Evolutionary conservation across 495 filamentous ascomycete species (phyloP).

Genomic region (Penicillium soppii): DNA sequence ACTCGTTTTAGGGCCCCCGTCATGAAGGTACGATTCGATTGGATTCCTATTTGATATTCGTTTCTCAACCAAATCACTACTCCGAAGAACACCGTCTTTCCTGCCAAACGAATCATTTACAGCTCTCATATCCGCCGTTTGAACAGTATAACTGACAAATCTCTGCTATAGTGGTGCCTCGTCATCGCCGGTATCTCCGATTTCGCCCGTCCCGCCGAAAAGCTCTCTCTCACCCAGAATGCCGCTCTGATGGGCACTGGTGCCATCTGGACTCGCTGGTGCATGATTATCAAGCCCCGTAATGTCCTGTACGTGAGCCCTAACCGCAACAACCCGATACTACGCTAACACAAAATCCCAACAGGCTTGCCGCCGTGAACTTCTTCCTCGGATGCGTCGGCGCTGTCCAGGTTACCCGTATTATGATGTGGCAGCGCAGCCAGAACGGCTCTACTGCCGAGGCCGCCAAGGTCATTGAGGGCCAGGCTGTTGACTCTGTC

Average conservation of each 20-base stretch:
- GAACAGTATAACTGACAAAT: conserved; percentile 8
- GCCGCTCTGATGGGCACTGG: conserved; percentile 84
- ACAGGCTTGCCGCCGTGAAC: conserved; percentile 89
- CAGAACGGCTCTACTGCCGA: conserved; percentile 50
- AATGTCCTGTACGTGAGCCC: conserved; percentile 72
- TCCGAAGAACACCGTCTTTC: background rate
- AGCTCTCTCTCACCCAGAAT: conserved; percentile 91
- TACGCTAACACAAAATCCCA: conserved; percentile 6
- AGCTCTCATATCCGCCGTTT: background rate
- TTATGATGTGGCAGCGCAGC: conserved; percentile 62
- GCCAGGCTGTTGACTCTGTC: conserved; percentile 43
- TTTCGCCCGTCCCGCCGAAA: conserved; percentile 87
- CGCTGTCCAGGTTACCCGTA: conserved; percentile 74
- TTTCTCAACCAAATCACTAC: background rate
- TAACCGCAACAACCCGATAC: background rate
- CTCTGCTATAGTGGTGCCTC: conserved; percentile 68
- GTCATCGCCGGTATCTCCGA: conserved; percentile 91
- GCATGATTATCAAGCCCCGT: conserved; percentile 89
- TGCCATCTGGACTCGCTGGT: conserved; percentile 97
- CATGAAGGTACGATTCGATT: conserved; percentile 76
- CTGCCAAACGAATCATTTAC: no score
- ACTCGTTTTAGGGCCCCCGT: conserved; percentile 68
- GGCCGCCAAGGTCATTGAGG: conserved; percentile 48
- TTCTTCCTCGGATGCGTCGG: conserved; percentile 95
- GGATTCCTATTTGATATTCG: conserved; percentile 10